Conservation (phyloP, 306 rosid genomes). For the Begonia masoniana region DNA sequence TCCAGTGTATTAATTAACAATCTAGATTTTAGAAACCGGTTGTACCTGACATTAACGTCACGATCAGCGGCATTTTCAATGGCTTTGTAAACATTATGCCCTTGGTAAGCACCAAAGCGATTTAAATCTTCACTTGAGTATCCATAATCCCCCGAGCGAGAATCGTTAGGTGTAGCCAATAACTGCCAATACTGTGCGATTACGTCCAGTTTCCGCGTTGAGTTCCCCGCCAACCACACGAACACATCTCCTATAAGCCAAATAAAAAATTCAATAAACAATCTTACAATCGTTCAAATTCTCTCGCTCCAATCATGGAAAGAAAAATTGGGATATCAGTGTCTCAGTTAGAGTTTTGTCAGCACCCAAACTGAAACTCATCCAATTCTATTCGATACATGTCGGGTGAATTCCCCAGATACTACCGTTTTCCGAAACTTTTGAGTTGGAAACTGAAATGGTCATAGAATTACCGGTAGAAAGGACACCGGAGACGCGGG, state of each 20-base stretch:
- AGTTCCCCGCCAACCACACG: conserved; percentile 68
- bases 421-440: background rate
- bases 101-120: conserved; percentile 57
- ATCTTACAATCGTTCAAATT: background rate
- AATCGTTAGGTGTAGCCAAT: conserved; percentile 36
- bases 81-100: conserved; percentile 51
- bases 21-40: background rate
- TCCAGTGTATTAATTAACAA: too few species aligned
- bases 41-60: conserved; percentile 48
- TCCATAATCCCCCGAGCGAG: conserved; percentile 81
- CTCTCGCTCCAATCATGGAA: background rate
- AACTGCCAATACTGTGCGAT: conserved; percentile 86
- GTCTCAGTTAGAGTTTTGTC: background rate
- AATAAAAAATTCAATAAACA: background rate
- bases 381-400: too few species aligned
- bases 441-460: background rate
- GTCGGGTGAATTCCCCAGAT: too few species aligned
- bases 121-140: conserved; percentile 45
- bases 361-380: background rate
- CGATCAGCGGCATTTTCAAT: conserved; percentile 67
- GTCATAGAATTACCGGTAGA: conserved; percentile 32
- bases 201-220: conserved; percentile 52
- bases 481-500: conserved; percentile 58
- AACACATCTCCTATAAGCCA: conserved; percentile 60
- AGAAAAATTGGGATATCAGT: background rate